phyloP scores from a whole-genome alignment of 345 rosid genomes.

The Pugionium dolabratum region DNA sequence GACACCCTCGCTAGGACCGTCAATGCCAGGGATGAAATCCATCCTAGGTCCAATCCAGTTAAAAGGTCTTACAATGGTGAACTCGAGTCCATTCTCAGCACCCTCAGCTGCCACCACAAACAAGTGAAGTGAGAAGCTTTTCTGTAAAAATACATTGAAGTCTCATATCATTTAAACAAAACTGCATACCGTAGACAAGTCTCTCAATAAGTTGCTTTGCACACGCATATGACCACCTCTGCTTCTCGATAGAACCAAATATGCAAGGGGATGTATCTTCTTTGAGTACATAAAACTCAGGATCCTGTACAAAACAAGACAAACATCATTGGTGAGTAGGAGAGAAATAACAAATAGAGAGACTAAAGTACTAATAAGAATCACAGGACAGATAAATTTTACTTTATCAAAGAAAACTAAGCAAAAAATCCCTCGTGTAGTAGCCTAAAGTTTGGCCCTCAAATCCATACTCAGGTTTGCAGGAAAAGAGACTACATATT shows the following conservation, averaged over 20 bases:
- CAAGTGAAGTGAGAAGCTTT: conserved; percentile 8
- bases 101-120: conserved; percentile 78
- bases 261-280: conserved; percentile 97
- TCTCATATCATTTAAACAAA: neutral
- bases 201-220: conserved; percentile 99
- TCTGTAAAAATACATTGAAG: neutral
- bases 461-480: neutral
- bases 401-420: neutral
- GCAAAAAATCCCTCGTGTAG: neutral
- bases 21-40: conserved; percentile 99
- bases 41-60: conserved; percentile 99
- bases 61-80: conserved; percentile 97
- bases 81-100: conserved; percentile 90
- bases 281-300: conserved; percentile 83
- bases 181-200: conserved; percentile 75
- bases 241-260: conserved; percentile 98
- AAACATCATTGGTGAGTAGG: conserved; percentile 18
- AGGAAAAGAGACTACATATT: conserved; percentile 8
- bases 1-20: conserved; percentile 99
- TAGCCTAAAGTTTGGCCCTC: neutral
- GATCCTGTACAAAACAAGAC: conserved; percentile 60
- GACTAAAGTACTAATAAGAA: neutral
- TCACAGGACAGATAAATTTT: neutral
- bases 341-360: conserved; percentile 9
- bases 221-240: conserved; percentile 99